phyloP scores from a whole-genome alignment of 108 stramenopile genomes.

The Skeletonema tropicum region DNA sequence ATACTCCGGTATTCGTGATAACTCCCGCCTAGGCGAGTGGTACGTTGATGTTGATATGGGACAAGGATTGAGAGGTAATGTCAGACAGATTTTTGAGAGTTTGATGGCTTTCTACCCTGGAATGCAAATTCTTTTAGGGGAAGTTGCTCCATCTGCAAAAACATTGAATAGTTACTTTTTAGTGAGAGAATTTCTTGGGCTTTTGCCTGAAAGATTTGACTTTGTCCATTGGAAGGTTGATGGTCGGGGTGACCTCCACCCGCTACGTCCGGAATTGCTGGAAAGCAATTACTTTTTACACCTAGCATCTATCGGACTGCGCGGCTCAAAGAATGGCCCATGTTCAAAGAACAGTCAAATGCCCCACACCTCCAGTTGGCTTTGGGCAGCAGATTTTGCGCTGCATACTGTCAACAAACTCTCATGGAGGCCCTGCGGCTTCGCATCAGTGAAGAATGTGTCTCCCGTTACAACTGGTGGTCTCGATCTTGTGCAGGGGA shows the following conservation, averaged over 20 bases:
- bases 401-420: constrained; percentile 47
- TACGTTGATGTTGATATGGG: constrained; percentile 90
- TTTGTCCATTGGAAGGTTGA: constrained; percentile 72
- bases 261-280: constrained; percentile 91
- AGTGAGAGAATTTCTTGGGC: constrained; percentile 77
- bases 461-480: constrained; percentile 56
- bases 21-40: constrained; percentile 87
- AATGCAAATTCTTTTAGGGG: constrained; percentile 88
- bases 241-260: constrained; percentile 58
- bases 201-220: constrained; percentile 90
- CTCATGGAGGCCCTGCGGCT: constrained; percentile 61
- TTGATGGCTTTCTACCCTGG: constrained; percentile 97
- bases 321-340: constrained; percentile 37
- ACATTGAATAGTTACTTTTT: constrained; percentile 82
- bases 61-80: constrained; percentile 43
- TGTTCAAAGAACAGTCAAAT: constrained; percentile 15
- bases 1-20: constrained; percentile 73
- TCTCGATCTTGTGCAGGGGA: constrained; percentile 28
- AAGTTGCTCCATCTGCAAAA: constrained; percentile 72
- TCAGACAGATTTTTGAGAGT: constrained; percentile 76
- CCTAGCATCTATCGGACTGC: constrained; percentile 65
- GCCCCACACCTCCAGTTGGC: constrained; percentile 63
- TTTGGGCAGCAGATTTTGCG: constrained; percentile 79
- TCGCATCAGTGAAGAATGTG: constrained; percentile 63
- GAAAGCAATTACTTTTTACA: constrained; percentile 90